These are phyloP conservation scores for Boletus subparvulus DNA, from an alignment of 768 basidiomycete species.

Conservation along the genomic window DNA sequence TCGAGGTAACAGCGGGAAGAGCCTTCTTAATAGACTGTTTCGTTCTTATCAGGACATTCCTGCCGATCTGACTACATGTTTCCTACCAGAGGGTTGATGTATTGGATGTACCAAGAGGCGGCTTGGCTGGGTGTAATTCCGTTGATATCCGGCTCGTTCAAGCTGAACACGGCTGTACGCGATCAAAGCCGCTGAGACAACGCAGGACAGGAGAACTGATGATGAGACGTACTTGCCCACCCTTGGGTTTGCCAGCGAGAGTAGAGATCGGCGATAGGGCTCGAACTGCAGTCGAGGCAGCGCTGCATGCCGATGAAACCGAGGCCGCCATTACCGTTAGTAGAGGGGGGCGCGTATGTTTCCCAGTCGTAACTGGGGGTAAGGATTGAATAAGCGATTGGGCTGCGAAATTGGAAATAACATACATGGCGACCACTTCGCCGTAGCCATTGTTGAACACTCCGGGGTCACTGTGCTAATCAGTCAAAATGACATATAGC, in stretches of 20 bases:
- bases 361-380: constrained; percentile 38
- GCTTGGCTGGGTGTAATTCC: constrained; percentile 30
- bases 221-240: constrained; percentile 31
- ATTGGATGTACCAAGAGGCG: constrained; percentile 37
- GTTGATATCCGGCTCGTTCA: constrained; percentile 39
- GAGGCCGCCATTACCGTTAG: constrained; percentile 37
- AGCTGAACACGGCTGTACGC: constrained; percentile 30
- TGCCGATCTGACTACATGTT: background rate
- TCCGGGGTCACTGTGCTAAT: constrained; percentile 26
- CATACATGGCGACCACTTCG: constrained; percentile 36
- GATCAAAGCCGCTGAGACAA: background rate
- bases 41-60: background rate
- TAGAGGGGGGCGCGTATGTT: constrained; percentile 35
- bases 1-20: constrained; percentile 38
- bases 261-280: constrained; percentile 33
- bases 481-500: background rate
- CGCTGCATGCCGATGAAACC: constrained; percentile 42
- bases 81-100: constrained; percentile 38
- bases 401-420: background rate
- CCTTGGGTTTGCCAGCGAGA: constrained; percentile 33
- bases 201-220: too few species aligned
- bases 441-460: constrained; percentile 34
- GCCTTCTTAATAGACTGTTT: constrained; percentile 38
- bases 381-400: background rate
- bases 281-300: constrained; percentile 38